A percentile compares a stretch with the other conserved stretches of the same genome.
Evolutionary conservation across 2,329 filamentous ascomycete species (phyloP).

Genomic region (Didymella keratinophila): DNA sequence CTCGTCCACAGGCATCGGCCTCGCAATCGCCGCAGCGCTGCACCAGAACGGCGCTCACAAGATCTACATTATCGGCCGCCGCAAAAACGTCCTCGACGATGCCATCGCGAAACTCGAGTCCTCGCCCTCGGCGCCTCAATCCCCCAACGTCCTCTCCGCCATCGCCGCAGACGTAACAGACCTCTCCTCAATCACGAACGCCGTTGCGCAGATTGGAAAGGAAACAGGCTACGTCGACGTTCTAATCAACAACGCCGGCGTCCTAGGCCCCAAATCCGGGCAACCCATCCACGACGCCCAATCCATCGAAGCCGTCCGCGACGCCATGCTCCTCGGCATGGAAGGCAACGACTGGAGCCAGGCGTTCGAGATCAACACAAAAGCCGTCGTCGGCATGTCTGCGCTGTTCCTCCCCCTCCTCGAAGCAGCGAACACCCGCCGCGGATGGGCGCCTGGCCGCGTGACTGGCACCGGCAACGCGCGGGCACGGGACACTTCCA

Average conservation of each 20-base stretch:
- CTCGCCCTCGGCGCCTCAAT: slow-evolving; percentile 39
- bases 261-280: slow-evolving; percentile 55
- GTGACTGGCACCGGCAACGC: slow-evolving; percentile 38
- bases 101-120: slow-evolving; percentile 48
- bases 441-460: slow-evolving; percentile 50
- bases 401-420: slow-evolving; percentile 57
- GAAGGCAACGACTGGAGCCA: slow-evolving; percentile 46
- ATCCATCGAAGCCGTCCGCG: slow-evolving; percentile 54
- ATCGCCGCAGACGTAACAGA: slow-evolving; percentile 56
- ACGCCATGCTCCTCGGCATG: slow-evolving; percentile 47
- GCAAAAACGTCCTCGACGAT: slow-evolving; percentile 51
- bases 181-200: slow-evolving; percentile 51
- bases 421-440: slow-evolving; percentile 54
- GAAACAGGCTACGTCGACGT: slow-evolving; percentile 60
- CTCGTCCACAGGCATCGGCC: slow-evolving; percentile 45
- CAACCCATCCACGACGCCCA: slow-evolving; percentile 53
- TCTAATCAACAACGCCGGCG: slow-evolving; percentile 62
- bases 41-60: slow-evolving; percentile 52
- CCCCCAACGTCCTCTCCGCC: slow-evolving; percentile 45
- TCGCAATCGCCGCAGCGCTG: slow-evolving; percentile 54
- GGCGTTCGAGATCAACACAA: slow-evolving; percentile 55
- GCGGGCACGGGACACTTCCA: slow-evolving; percentile 34
- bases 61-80: slow-evolving; percentile 57
- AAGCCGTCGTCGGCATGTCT: slow-evolving; percentile 54
- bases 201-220: slow-evolving; percentile 52